phyloP scores from a whole-genome alignment of 1,284 basidiomycete species.

The Marasmius tenuissimus region DNA sequence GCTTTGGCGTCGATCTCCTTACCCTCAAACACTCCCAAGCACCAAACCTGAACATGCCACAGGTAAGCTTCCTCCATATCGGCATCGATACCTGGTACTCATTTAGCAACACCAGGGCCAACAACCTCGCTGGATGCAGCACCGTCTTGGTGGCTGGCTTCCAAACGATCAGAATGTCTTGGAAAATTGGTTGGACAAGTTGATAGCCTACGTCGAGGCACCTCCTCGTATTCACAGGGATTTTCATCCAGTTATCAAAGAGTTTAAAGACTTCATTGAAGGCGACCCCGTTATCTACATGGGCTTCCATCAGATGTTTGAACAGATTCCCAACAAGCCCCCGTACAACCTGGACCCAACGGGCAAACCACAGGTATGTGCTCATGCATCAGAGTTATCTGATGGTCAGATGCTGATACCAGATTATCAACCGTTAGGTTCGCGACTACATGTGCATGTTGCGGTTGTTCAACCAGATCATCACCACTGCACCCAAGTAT shows the following conservation, averaged over 20 bases:
- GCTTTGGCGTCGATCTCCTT: conserved; percentile 29
- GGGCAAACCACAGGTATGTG: conserved; percentile 24
- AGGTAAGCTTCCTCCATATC: too few relatives aligned
- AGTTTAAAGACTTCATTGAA: conserved; percentile 38
- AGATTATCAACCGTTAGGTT: conserved; percentile 24
- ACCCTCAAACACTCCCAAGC: conserved; percentile 14
- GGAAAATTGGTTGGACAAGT: conserved; percentile 8
- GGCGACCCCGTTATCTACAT: conserved; percentile 34
- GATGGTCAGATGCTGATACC: conserved; percentile 3
- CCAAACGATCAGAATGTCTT: conserved; percentile 10
- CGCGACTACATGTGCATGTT: conserved; percentile 45
- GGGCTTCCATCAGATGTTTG: conserved; percentile 32
- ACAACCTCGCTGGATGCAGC: background rate
- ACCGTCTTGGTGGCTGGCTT: conserved; percentile 11
- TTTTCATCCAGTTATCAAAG: conserved; percentile 28
- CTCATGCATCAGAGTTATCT: background rate
- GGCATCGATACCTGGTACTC: too few relatives aligned
- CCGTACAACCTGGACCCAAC: conserved; percentile 31
- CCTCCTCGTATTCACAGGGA: background rate
- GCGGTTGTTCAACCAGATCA: conserved; percentile 40
- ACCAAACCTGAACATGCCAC: too few relatives aligned
- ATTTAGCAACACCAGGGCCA: too few relatives aligned
- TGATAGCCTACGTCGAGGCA: conserved; percentile 1
- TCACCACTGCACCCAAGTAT: conserved; percentile 38
- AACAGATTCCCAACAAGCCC: conserved; percentile 17